phyloP scores from a whole-genome alignment of 108 stramenopile species.

The Discostella stelligeroides region DNA sequence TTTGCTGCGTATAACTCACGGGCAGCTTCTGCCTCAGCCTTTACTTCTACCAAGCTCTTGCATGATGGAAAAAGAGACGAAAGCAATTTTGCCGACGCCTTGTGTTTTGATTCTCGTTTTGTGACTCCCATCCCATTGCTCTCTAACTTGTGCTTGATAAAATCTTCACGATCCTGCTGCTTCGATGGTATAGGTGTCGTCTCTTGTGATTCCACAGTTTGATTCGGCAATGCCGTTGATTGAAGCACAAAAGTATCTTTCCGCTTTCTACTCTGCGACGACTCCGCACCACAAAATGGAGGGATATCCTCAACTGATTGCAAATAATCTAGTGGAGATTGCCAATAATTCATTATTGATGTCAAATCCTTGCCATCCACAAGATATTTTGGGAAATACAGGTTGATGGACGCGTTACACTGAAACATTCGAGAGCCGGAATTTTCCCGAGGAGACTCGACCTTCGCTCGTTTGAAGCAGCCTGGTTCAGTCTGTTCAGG shows the following conservation, averaged over 20 bases:
- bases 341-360: slow-evolving; percentile 42
- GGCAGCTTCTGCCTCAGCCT: slow-evolving; percentile 81
- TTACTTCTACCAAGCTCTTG: slow-evolving; percentile 73
- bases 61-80: slow-evolving; percentile 82
- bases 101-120: slow-evolving; percentile 84
- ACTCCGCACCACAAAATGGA: slow-evolving; percentile 12
- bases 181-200: background rate
- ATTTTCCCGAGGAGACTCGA: slow-evolving; percentile 15
- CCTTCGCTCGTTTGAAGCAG: slow-evolving; percentile 19
- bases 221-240: slow-evolving; percentile 38
- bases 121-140: slow-evolving; percentile 64
- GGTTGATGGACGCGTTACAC: slow-evolving; percentile 53
- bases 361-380: slow-evolving; percentile 31
- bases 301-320: slow-evolving; percentile 16
- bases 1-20: slow-evolving; percentile 73
- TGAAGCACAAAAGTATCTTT: slow-evolving; percentile 42
- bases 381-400: slow-evolving; percentile 35
- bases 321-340: slow-evolving; percentile 49
- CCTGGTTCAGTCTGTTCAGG: background rate
- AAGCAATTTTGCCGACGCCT: slow-evolving; percentile 79
- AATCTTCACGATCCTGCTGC: slow-evolving; percentile 26
- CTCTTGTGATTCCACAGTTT: slow-evolving; percentile 16
- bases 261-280: slow-evolving; percentile 34
- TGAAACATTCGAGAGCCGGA: slow-evolving; percentile 52
- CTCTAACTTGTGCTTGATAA: slow-evolving; percentile 45